Conservation (phyloP, 768 basidiomycete genomes). For the Boletus huronensis region DNA sequence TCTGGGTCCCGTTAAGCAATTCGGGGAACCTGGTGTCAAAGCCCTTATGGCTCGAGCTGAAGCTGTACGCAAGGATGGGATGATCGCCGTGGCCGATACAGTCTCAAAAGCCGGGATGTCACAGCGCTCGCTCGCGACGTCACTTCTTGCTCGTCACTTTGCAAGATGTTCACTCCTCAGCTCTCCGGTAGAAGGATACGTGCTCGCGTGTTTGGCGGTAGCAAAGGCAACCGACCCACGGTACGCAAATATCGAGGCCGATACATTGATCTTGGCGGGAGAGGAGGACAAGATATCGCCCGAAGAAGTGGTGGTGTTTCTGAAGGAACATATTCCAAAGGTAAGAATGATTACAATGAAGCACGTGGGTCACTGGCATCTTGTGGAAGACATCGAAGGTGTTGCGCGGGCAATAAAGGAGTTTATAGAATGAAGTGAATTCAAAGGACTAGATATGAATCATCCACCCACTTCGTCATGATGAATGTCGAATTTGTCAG, state of each 20-base stretch:
- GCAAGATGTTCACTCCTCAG: not conserved
- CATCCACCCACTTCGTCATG: not conserved
- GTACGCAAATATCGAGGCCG: not conserved
- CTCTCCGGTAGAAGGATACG: not conserved
- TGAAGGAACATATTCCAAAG: constrained; percentile 1
- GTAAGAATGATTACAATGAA: not conserved
- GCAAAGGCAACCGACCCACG: not conserved
- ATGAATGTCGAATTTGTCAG: not conserved
- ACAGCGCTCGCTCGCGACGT: not conserved
- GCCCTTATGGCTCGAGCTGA: not conserved
- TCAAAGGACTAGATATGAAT: not conserved
- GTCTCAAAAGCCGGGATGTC: constrained; percentile 4
- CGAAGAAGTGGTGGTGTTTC: not conserved
- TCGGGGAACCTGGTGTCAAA: not conserved
- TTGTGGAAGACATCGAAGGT: constrained; percentile 4
- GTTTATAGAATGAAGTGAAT: not conserved
- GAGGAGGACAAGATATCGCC: not conserved
- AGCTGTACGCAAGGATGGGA: constrained; percentile 2
- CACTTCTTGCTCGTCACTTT: not conserved
- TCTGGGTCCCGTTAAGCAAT: not conserved
- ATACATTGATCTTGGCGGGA: constrained; percentile 4
- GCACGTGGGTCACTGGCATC: not conserved
- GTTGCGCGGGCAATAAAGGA: constrained; percentile 1
- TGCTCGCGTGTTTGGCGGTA: not conserved
- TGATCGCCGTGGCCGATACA: constrained; percentile 3